Base-by-base conservation (phyloP, 352 stramenopile species). In the Pythium dissotocum region DNA sequence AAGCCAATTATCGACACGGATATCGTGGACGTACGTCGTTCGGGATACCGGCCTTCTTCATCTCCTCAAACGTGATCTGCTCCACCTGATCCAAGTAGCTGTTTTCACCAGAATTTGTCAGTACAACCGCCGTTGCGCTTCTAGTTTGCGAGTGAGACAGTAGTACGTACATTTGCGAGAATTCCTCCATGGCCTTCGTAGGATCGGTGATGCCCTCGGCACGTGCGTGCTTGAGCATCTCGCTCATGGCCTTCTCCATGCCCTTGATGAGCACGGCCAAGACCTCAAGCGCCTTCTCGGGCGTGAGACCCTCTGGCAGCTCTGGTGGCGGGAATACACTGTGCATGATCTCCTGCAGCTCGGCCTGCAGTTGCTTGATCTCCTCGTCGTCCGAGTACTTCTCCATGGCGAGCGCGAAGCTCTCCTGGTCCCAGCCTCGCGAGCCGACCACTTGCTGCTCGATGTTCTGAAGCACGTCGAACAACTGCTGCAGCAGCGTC, bases 181-280 rank as follows among this genome's bases (percentile, higher is more conserved):
- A 93, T 58, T 91, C 85, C 42, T 91, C 77, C 83, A 93, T 89
- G 21, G 85, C 85, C 55, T 87, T 82, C 49, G 62, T 58, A 2
- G 73, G 75, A 64, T 95, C 83, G 49, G 78, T 89, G 56, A 95
- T 93, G 18, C 87, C 87, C 33, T 93, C 84, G 38, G 72, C 66
- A 46, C 78, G 75, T 21, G 87, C 87, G 53, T 95, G 83, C 6
- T 67, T 61, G 60, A 95, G 78, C 79, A 89, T 91, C 48, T 92
- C 85, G 28, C 67, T 63, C 83, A 94, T 90, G n/a, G 87, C 87
- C 55, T 78, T 77, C 69, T 91, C 85, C 83, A 94, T 93, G 36
- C 76, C 82, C 58, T 81, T 79, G 44, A 91, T 80, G 52, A 95
- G 79, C 58, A 79, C 61, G 24, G 76, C 65, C 53, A 95, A 67